Conservation (phyloP, 495 filamentous ascomycete genomes). For the Aspergillus campestris region DNA sequence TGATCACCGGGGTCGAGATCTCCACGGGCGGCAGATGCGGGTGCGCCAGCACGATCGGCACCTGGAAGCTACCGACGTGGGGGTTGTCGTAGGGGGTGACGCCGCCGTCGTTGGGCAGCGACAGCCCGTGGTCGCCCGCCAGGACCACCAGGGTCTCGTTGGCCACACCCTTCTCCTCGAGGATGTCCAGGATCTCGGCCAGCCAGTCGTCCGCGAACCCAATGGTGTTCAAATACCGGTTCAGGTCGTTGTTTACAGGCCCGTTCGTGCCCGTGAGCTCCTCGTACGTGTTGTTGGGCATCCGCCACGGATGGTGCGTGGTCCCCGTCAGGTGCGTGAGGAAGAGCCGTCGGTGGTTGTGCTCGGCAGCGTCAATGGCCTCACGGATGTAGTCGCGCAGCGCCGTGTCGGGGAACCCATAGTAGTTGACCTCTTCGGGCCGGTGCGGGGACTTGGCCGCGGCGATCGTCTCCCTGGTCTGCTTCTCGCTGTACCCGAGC, state of each 20-base stretch:
- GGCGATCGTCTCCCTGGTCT: constrained; percentile 19
- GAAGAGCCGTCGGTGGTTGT: constrained; percentile 29
- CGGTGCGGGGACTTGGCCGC: constrained; percentile 13
- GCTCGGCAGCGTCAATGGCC: constrained; percentile 24
- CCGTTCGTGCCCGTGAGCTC: constrained; percentile 12
- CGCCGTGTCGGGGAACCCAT: constrained; percentile 29
- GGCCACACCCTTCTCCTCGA: constrained; percentile 30
- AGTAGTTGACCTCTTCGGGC: constrained; percentile 22
- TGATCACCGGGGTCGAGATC: constrained; percentile 21
- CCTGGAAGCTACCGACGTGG: constrained; percentile 31
- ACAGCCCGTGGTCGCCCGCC: constrained; percentile 33
- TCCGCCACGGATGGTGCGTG: constrained; percentile 32
- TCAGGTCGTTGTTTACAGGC: constrained; percentile 18
- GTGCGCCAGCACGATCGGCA: constrained; percentile 33
- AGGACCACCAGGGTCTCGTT: constrained; percentile 36
- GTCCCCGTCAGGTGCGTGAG: constrained; percentile 35
- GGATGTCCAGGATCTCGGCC: constrained; percentile 21
- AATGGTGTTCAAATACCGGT: constrained; percentile 33
- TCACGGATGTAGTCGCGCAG: constrained; percentile 31
- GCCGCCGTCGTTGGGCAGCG: constrained; percentile 25
- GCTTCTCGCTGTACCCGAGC: constrained; percentile 26
- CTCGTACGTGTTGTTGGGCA: constrained; percentile 22
- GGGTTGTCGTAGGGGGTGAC: constrained; percentile 27
- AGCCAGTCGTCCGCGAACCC: constrained; percentile 34
- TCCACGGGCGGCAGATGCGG: constrained; percentile 29